phyloP scores from a whole-genome alignment of 352 stramenopile species.

The Globisporangium megalacanthum region DNA sequence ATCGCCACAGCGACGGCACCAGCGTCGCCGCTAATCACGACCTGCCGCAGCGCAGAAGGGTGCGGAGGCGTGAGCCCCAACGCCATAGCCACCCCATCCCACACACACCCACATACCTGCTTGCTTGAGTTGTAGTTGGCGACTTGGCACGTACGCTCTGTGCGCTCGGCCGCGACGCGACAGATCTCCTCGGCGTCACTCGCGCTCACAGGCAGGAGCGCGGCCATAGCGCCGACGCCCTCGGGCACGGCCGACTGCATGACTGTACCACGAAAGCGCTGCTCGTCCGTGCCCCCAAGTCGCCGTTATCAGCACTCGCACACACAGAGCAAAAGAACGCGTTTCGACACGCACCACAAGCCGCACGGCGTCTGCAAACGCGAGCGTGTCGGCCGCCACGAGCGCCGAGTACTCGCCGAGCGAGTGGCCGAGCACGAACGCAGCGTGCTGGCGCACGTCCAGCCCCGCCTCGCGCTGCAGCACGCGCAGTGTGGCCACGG shows the following conservation, averaged over 20 bases:
- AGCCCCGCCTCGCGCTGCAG: conserved; percentile 60
- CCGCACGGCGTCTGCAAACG: conserved; percentile 56
- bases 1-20: conserved; percentile 47
- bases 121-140: conserved; percentile 89
- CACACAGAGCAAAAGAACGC: not conserved
- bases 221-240: conserved; percentile 65
- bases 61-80: not conserved
- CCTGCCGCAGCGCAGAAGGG: conserved; percentile 12
- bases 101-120: conserved; percentile 30
- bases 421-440: conserved; percentile 70
- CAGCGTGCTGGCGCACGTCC: conserved; percentile 19
- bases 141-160: conserved; percentile 55
- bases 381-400: conserved; percentile 54
- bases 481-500: conserved; percentile 64
- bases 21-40: conserved; percentile 67
- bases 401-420: conserved; percentile 85
- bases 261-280: conserved; percentile 60
- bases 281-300: not conserved
- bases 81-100: not conserved
- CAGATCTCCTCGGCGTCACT: conserved; percentile 55
- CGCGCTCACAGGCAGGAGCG: conserved; percentile 58
- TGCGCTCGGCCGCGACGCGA: conserved; percentile 24
- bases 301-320: too few species aligned
- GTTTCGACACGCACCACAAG: conserved; percentile 41
- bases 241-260: conserved; percentile 62